Percentiles rank a stretch among this genome's conserved stretches.
Conservation (phyloP, 1,284 basidiomycete genomes). For the Thelephora terrestris region DNA sequence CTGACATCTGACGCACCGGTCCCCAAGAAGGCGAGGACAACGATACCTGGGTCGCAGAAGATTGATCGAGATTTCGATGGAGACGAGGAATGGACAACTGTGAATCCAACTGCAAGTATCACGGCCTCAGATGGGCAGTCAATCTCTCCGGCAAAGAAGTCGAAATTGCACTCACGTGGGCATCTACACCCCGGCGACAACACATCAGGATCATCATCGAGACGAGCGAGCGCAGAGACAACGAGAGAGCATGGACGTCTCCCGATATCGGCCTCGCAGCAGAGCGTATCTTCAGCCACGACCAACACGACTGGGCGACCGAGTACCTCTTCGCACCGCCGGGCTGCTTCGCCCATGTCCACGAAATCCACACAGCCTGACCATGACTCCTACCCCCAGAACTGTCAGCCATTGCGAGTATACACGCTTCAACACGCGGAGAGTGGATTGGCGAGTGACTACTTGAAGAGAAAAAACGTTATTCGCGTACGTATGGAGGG, state of each 20-base stretch:
- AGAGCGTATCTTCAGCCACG: not conserved
- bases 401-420: conserved; percentile 25
- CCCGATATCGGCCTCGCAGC: not conserved
- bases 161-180: not conserved
- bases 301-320: not conserved
- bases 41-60: conserved; percentile 16
- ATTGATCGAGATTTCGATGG: conserved; percentile 3
- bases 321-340: not conserved
- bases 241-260: not conserved
- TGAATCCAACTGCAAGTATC: conserved; percentile 1
- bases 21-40: conserved; percentile 14
- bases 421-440: conserved; percentile 91
- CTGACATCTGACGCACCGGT: conserved; percentile 17
- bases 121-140: not conserved
- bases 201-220: not conserved
- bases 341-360: not conserved
- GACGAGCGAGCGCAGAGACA: not conserved
- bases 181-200: not conserved
- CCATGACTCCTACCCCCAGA: conserved; percentile 8
- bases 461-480: conserved; percentile 88
- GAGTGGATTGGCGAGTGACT: conserved; percentile 91
- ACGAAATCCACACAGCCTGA: not conserved
- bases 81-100: conserved; percentile 1
- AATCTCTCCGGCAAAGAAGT: not conserved
- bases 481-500: conserved; percentile 91